These are phyloP conservation scores for Tephrocybe sp. DNA, from an alignment of 768 basidiomycete species.

Conservation along the genomic window DNA sequence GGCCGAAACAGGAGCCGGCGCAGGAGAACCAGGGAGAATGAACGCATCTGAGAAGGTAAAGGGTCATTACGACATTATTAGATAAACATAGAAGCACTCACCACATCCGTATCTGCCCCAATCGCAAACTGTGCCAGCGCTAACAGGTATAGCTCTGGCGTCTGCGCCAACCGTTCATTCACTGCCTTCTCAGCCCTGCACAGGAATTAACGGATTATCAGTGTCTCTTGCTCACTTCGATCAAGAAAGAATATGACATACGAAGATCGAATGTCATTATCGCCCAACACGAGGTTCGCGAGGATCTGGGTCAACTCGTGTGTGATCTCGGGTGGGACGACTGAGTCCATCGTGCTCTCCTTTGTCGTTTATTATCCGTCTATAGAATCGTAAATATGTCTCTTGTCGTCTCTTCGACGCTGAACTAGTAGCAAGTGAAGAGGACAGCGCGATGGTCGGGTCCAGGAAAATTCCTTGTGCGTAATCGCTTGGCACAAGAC, in stretches of 20 bases:
- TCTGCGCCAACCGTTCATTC: conserved; percentile 74
- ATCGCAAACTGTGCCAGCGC: conserved; percentile 80
- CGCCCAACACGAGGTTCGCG: conserved; percentile 57
- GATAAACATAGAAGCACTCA: conserved; percentile 34
- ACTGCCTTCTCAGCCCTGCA: conserved; percentile 76
- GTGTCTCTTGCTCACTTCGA: neutral
- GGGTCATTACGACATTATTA: neutral
- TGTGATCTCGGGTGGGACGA: conserved; percentile 70
- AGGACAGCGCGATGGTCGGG: too few relatives aligned
- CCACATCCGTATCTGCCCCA: conserved; percentile 76
- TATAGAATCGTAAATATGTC: too few relatives aligned
- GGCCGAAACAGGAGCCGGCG: conserved; percentile 77
- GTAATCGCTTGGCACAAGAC: too few relatives aligned
- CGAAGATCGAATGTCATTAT: conserved; percentile 81
- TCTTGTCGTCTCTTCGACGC: too few relatives aligned
- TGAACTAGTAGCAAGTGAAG: too few relatives aligned
- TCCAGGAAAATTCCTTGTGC: too few relatives aligned
- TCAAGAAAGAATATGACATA: conserved; percentile 25
- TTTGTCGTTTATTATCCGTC: too few relatives aligned
- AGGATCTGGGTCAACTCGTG: conserved; percentile 81
- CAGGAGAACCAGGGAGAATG: conserved; percentile 79
- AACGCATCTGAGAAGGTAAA: conserved; percentile 62
- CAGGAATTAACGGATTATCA: conserved; percentile 1
- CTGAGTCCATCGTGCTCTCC: conserved; percentile 46
- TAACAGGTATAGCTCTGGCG: conserved; percentile 78